Evolutionary conservation across 1,139 yeast genomes (phyloP), one percentile per base, ranked within the genome.

Genomic region (Candida anutae): DNA sequence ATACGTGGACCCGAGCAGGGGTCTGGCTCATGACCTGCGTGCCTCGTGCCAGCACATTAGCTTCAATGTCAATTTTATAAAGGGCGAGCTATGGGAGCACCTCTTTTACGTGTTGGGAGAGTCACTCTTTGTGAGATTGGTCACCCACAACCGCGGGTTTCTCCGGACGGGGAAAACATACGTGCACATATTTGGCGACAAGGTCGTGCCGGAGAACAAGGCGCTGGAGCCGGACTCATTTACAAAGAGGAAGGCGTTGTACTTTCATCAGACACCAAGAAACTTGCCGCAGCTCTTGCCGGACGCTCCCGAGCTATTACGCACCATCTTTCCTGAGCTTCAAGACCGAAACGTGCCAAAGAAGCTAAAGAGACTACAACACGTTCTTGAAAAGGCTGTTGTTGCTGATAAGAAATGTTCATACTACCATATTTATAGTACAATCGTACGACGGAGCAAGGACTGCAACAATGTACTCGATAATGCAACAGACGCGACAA

Each of bases 81-180:
- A 66, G 31, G 39, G 51, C 3, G 39, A 50, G 5, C 34, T 43
- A n/a, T 68, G 75, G 65, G 51, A 53, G 13, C 36, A 44, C 5
- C 32, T 69, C 0, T 60, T 46, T 31, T 28, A 31, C 1, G 27
- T 47, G 2, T 35, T 69, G 1, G 74, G 75, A 0, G 32, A 33
- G 9, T 31, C 31, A 2, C 30, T 27, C 1, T 68, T 69, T 37
- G 22, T 58, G 5, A 34, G 50, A 4, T 29, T 71, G 26, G 14
- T 72, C 1, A 27, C 59, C 9, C 46, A 48, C 16, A 40, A 46
- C 18, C 45, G 44, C 19, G 60, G 65, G 6, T 54, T 40, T 28
- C 24, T 17, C 8, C 8, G 10, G 10, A 10, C 38, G 30, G 19
- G 53, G 42, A 1, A 33, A 28, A 10, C 34, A 15, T 69, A 2